phyloP scores from a whole-genome alignment of 257 asterid genomes.

The Nicotiana knightiana region DNA sequence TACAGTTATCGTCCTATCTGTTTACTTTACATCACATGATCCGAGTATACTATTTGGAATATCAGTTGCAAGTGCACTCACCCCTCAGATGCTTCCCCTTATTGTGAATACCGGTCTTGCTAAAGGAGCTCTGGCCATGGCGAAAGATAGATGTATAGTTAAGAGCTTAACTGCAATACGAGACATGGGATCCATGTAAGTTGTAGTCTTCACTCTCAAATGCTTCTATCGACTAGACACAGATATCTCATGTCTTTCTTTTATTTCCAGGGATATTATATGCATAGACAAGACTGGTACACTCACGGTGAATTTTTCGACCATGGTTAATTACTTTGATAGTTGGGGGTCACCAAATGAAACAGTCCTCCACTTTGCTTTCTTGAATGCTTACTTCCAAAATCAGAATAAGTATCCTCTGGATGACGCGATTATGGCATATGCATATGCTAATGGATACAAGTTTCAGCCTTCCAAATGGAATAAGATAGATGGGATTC shows the following conservation, averaged over 20 bases:
- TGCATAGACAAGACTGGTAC: constrained; percentile 24
- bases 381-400: constrained; percentile 18
- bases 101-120: constrained; percentile 17
- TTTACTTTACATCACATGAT: constrained; percentile 7
- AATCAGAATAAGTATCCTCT: constrained; percentile 16
- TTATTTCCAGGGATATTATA: constrained; percentile 9
- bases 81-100: constrained; percentile 27
- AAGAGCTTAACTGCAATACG: constrained; percentile 14
- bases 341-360: constrained; percentile 18
- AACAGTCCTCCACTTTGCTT: constrained; percentile 9
- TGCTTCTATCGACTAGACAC: too few relatives aligned
- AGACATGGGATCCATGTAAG: constrained; percentile 26
- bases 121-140: constrained; percentile 21
- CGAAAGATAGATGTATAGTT: constrained; percentile 18
- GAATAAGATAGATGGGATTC: constrained; percentile 20
- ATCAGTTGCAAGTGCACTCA: constrained; percentile 23
- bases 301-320: constrained; percentile 12
- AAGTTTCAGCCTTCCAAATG: constrained; percentile 21
- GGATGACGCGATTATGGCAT: constrained; percentile 22
- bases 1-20: neutral
- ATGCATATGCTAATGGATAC: constrained; percentile 13
- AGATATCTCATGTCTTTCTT: too few relatives aligned
- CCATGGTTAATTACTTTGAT: constrained; percentile 14
- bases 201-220: neutral
- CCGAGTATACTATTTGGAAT: constrained; percentile 14